phyloP scores from a whole-genome alignment of 2,329 filamentous ascomycete genomes.

The Colletotrichum sp. region DNA sequence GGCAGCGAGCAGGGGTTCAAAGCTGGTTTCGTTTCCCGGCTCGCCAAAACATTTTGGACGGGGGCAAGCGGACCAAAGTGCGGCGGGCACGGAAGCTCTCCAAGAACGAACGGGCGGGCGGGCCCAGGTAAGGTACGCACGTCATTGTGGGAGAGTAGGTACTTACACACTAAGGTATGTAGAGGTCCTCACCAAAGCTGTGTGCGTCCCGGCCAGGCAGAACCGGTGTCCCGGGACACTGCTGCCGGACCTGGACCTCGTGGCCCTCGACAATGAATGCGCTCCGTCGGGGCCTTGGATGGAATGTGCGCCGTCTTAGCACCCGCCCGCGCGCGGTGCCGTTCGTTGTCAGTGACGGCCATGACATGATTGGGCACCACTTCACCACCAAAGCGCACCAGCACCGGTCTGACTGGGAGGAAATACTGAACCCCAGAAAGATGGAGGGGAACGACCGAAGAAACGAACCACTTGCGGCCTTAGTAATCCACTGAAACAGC shows the following conservation, averaged over 20 bases:
- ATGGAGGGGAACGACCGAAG: neutral
- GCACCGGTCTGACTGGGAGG: neutral
- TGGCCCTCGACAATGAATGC: neutral
- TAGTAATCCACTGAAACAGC: neutral
- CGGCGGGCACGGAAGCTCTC: neutral
- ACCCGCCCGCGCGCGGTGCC: neutral
- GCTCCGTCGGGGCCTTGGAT: neutral
- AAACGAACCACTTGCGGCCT: neutral
- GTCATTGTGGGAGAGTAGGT: neutral
- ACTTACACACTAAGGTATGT: neutral
- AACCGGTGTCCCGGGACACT: neutral
- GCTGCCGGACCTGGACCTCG: neutral
- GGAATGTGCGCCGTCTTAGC: neutral
- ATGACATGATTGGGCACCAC: neutral
- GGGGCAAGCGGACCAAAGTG: neutral
- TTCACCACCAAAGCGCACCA: neutral
- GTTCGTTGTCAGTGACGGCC: neutral
- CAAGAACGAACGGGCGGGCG: neutral
- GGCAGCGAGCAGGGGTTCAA: neutral
- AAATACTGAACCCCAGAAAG: neutral
- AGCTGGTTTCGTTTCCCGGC: constrained; percentile 3
- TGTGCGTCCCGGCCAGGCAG: neutral
- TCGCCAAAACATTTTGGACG: neutral
- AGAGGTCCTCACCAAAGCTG: neutral
- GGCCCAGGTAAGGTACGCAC: neutral